Conservation (phyloP, 805 yeast genomes). For the Ogataea populi-albae region DNA sequence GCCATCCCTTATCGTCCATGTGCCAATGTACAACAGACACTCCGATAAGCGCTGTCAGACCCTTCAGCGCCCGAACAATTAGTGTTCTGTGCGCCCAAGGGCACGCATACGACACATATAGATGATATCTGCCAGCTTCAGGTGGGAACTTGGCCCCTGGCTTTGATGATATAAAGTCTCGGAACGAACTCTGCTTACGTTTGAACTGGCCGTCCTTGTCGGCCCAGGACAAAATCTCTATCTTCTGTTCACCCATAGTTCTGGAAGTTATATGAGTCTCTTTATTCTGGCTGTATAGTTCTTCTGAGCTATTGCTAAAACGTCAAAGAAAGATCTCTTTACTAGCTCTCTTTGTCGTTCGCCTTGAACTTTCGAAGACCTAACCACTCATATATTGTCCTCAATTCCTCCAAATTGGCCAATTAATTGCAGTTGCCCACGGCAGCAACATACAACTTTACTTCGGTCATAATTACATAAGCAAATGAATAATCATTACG, state of each 20-base stretch:
- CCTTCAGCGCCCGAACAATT: constrained; percentile 71
- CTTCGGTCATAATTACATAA: no score
- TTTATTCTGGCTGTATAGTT: no score
- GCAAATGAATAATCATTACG: no score
- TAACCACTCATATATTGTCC: no score
- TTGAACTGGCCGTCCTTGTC: constrained; percentile 53
- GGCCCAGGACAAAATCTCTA: constrained; percentile 49
- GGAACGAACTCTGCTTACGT: constrained; percentile 50
- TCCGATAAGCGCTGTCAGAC: constrained; percentile 57
- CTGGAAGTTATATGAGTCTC: background rate
- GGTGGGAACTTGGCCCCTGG: constrained; percentile 66
- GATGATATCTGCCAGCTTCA: constrained; percentile 78
- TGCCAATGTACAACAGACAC: constrained; percentile 88
- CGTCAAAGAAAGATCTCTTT: no score
- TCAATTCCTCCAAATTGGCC: no score
- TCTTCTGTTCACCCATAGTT: constrained; percentile 21
- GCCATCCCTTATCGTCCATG: constrained; percentile 88
- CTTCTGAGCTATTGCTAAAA: no score
- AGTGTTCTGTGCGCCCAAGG: constrained; percentile 95
- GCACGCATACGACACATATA: constrained; percentile 85
- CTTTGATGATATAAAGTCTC: constrained; percentile 57
- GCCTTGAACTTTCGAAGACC: no score
- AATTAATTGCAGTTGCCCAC: no score
- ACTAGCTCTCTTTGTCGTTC: no score
- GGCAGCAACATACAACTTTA: no score